Percentiles rank a stretch among this genome's conserved stretches.
Evolutionary conservation across 352 stramenopile species (phyloP).

Genomic region (Pythium brachiatum): DNA sequence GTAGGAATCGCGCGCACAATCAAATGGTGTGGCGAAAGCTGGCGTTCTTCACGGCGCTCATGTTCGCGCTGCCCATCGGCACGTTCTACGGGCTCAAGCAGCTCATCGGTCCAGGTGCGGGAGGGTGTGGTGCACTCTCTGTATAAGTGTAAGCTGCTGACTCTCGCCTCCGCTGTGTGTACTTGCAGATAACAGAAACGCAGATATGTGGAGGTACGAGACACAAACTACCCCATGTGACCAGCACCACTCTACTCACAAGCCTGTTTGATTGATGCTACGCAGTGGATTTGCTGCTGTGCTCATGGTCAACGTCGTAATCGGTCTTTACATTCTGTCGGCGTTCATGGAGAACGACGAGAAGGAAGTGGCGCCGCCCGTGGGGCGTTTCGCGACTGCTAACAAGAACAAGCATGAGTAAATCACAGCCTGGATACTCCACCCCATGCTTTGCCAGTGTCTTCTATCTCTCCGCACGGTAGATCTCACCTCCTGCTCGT

Average conservation of each 20-base stretch:
- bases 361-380: slow-evolving; percentile 45
- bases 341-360: slow-evolving; percentile 57
- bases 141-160: too few species aligned
- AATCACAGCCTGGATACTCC: neutral
- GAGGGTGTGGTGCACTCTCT: too few species aligned
- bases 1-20: slow-evolving; percentile 72
- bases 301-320: slow-evolving; percentile 74
- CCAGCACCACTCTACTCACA: too few species aligned
- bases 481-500: neutral
- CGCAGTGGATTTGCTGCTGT: slow-evolving; percentile 67
- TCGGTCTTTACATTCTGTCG: slow-evolving; percentile 73
- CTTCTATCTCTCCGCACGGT: too few species aligned
- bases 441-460: neutral
- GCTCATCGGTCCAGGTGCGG: slow-evolving; percentile 42
- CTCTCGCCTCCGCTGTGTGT: too few species aligned
- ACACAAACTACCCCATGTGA: neutral
- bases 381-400: slow-evolving; percentile 53
- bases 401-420: slow-evolving; percentile 36
- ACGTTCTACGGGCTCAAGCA: slow-evolving; percentile 63
- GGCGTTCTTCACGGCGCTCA: slow-evolving; percentile 66
- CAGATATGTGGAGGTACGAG: slow-evolving; percentile 66
- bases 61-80: slow-evolving; percentile 52
- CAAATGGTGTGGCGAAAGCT: slow-evolving; percentile 72
- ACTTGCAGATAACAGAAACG: slow-evolving; percentile 25
- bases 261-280: neutral